Evolutionary conservation across 2,329 filamentous ascomycete genomes (phyloP), one percentile per base, ranked within the genome.

Genomic region (Fusarium oxysporum): DNA sequence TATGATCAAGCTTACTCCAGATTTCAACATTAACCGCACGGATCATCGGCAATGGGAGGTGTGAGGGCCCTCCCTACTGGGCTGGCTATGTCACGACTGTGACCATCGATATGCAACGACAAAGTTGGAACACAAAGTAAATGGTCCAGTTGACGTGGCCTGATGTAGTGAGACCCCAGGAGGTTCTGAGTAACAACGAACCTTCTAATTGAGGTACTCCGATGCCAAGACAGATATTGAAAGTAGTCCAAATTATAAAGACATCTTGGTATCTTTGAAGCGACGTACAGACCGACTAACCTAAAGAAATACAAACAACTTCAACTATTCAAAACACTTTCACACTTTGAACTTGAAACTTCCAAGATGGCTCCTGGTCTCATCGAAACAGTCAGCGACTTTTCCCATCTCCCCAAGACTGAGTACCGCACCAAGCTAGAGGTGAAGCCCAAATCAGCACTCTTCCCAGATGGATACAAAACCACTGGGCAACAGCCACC

Each of bases 401-500:
- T 58, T 28, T 58, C 55, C 12, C 30, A 11, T 48, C 55, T 58
- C 32, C 55, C 55, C 4, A 58, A 58, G 23, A 58, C 55, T n/a
- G 55, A 58, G 32, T 58, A 35, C 17, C 55, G 55, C 6, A 58
- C 55, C 40, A 50, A 58, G 13, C 8, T 58, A 0, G 55, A 58
- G 32, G 55, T 58, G 23, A 58, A 58, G 55, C 32, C 55, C 19
- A 50, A 50, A 28, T 58, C 55, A 8, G 55, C 55, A 10, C 55
- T 68, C 69, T 86, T 86, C 77, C 85, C 84, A 8, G 85, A 86
- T 55, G 85, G 84, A 43, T 84, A 85, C 78, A 82, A 84, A 47
- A 88, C 87, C 1, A 87, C 92, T 1, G 93, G 93, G 43, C 93
- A 96, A 79, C 91, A 93, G 74, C 85, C 88, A 30, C 93, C 93